Percentiles rank a stretch among this genome's conserved stretches.
Conservation (phyloP, 768 basidiomycete genomes). For the Astraeus odoratus region DNA sequence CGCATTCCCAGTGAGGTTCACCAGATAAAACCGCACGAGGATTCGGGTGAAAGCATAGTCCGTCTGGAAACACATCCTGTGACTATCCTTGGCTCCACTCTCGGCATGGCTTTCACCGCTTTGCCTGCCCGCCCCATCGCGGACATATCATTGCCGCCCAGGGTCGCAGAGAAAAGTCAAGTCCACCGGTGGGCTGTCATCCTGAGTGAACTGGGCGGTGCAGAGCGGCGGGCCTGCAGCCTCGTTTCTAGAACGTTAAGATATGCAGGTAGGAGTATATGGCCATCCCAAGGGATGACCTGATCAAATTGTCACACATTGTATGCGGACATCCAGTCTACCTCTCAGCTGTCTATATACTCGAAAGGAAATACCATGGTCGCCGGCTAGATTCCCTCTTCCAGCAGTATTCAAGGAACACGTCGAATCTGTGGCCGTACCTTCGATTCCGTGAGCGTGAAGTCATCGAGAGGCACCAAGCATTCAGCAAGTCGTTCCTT, state of each 20-base stretch:
- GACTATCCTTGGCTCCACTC: not conserved
- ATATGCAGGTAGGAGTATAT: slow-evolving; percentile 44
- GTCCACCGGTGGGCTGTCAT: slow-evolving; percentile 48
- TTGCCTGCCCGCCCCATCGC: slow-evolving; percentile 22
- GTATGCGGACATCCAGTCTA: slow-evolving; percentile 38
- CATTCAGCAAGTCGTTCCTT: slow-evolving; percentile 49
- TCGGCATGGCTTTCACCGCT: not conserved
- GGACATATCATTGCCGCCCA: slow-evolving; percentile 50
- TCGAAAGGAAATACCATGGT: slow-evolving; percentile 44
- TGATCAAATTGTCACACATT: slow-evolving; percentile 1
- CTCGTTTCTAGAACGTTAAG: slow-evolving; percentile 55
- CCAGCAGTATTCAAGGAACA: slow-evolving; percentile 33
- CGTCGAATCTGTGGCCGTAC: slow-evolving; percentile 71
- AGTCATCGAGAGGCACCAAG: slow-evolving; percentile 24
- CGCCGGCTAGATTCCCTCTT: slow-evolving; percentile 37
- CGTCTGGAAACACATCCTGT: not conserved
- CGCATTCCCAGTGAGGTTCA: no score
- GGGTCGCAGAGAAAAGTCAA: slow-evolving; percentile 48
- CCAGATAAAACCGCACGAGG: no score
- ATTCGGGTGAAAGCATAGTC: not conserved
- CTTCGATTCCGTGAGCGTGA: slow-evolving; percentile 46
- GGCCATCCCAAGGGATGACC: not conserved
- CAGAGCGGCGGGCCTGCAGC: slow-evolving; percentile 40
- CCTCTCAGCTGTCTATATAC: slow-evolving; percentile 48
- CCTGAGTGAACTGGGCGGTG: slow-evolving; percentile 39